Base-by-base conservation (phyloP, 768 basidiomycete species). In the Rhodotorula paludigena region DNA sequence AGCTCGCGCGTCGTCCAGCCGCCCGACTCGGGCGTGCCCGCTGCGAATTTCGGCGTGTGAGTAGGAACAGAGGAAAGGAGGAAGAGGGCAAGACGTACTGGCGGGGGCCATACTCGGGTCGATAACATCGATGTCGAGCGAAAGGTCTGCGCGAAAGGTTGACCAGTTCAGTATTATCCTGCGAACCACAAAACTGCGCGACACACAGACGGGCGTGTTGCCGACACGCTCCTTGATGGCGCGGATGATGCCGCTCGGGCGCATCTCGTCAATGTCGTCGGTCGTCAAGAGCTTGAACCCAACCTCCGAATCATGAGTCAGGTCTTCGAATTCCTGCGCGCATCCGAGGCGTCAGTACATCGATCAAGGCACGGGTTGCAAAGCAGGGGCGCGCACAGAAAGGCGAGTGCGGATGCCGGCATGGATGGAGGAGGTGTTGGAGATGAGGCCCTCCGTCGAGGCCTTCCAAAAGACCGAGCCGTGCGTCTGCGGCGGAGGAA, bases 361-460 rank as follows among this genome's bases (percentile, higher is more conserved):
- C 32, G 33, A 21, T 16, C 8, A 9, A 33, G 4, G 48, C 42
- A 20, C 32, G 9, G 25, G 49, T 32, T 60, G 41, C 68, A 21
- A 39, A 56, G 18, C 15, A 41, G 14, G 25, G 15, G 32, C 8
- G 30, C 82, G 69, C 64, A 84, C 85, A 32, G 73, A 78, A 51
- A 92, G 80, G 74, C 89, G 89, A 78, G 88, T 89, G 51, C 90
- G 82, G 68, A 93, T 87, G 8, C 92, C 90, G 15, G 87, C 92
- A 76, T 93, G 92, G 35, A 93, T 85, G 68, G 88, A 83, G 47
- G 84, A 83, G 66, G 70, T 74, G 21, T 87, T 85, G 41, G 83
- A 78, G 82, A 92, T 83, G 47, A 91, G 81, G 2, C 88, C 88
- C 76, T 91, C 89, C 73, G 89, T 83, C 33, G 83, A 82, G 0